These are phyloP conservation scores for Pichia thaimueangensis DNA, from an alignment of 805 yeast genomes.

Conservation along the genomic window DNA sequence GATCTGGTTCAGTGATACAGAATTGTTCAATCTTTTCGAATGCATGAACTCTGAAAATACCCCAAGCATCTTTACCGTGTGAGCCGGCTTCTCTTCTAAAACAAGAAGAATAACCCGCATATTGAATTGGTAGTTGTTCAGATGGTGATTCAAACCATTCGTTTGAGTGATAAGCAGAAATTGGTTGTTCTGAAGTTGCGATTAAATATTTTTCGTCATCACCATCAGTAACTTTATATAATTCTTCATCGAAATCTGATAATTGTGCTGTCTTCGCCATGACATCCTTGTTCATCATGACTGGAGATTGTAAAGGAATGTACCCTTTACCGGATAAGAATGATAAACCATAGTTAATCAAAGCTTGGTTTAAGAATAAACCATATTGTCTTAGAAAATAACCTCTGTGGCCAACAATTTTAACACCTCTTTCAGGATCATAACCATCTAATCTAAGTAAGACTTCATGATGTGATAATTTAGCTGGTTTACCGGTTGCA, in stretches of 20 bases:
- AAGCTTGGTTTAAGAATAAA: constrained; percentile 95
- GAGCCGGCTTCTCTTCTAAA: constrained; percentile 99
- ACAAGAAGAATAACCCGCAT: constrained; percentile 97
- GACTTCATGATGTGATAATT: constrained; percentile 91
- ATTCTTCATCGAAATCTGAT: constrained; percentile 95
- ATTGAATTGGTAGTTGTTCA: constrained; percentile 93
- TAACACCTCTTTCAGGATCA: constrained; percentile 98
- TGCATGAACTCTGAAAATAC: constrained; percentile 97
- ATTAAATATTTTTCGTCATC: constrained; percentile 95
- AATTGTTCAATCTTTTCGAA: constrained; percentile 98
- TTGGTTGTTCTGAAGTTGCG: constrained; percentile 99
- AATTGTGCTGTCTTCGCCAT: constrained; percentile 99
- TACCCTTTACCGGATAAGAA: constrained; percentile 72
- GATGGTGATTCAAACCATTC: constrained; percentile 98
- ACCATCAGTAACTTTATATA: constrained; percentile 95
- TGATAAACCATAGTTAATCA: constrained; percentile 89
- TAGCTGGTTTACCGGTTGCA: constrained; percentile 70
- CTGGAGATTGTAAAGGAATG: constrained; percentile 94
- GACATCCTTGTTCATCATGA: constrained; percentile 98
- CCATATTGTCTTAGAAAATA: constrained; percentile 92
- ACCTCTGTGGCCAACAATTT: constrained; percentile 97
- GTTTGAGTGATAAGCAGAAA: constrained; percentile 92
- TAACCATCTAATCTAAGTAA: constrained; percentile 92
- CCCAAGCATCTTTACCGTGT: constrained; percentile 99
- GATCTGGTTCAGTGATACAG: constrained; percentile 92